Evolutionary conservation across 768 basidiomycete species (phyloP).

Genomic region (Podaxis pistillaris): DNA sequence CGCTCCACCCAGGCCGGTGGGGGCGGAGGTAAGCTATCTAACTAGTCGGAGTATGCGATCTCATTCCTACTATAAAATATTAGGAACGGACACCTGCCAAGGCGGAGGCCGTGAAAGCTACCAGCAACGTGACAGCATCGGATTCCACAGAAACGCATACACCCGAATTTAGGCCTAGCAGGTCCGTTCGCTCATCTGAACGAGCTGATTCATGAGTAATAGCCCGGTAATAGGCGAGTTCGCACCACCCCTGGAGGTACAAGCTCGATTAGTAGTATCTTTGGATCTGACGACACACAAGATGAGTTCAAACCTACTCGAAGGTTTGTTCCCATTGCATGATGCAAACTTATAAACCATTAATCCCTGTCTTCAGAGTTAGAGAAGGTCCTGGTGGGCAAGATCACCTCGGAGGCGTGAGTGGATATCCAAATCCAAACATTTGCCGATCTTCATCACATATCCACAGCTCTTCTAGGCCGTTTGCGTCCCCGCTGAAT

Average conservation of each 20-base stretch:
- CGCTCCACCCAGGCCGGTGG: slow-evolving; percentile 44
- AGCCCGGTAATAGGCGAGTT: slow-evolving; percentile 33
- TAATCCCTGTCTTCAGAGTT: slow-evolving; percentile 42
- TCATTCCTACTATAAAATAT: not conserved
- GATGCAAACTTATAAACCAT: not conserved
- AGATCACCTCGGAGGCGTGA: slow-evolving; percentile 53
- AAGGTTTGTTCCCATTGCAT: slow-evolving; percentile 37
- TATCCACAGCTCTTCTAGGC: slow-evolving; percentile 20
- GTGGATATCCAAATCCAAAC: not conserved
- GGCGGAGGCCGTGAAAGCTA: not conserved
- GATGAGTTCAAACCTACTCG: slow-evolving; percentile 69
- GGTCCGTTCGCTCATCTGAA: slow-evolving; percentile 33
- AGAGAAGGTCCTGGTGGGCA: slow-evolving; percentile 66
- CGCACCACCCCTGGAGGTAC: slow-evolving; percentile 45
- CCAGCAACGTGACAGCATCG: slow-evolving; percentile 19
- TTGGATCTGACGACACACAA: slow-evolving; percentile 37
- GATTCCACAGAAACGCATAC: slow-evolving; percentile 32
- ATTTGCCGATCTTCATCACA: not conserved
- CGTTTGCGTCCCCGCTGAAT: not conserved
- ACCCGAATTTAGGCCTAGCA: slow-evolving; percentile 45
- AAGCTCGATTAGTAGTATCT: slow-evolving; percentile 44
- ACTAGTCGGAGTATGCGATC: not conserved
- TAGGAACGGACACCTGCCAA: not conserved
- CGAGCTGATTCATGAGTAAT: not conserved
- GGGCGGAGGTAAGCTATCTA: slow-evolving; percentile 15